These are phyloP conservation scores for Sergeia podlipaevii DNA, from an alignment of 208 protist species.

Conservation along the genomic window DNA sequence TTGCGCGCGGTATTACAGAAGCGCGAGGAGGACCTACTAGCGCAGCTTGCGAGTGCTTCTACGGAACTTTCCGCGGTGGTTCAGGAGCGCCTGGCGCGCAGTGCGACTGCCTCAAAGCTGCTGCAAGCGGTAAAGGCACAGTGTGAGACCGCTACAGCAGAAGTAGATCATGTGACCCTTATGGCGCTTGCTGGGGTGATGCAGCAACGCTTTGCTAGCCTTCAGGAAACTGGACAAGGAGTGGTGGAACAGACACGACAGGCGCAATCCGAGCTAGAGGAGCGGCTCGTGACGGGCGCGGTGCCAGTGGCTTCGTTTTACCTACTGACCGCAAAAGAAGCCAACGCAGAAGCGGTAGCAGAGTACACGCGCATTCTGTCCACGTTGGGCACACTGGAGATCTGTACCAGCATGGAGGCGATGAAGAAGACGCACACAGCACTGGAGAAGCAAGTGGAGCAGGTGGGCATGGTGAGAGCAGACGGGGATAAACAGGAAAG, in stretches of 20 bases:
- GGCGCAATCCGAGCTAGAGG: no score
- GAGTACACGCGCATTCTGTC: constrained; percentile 22
- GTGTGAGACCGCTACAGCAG: constrained; percentile 5
- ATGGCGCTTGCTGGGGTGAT: no score
- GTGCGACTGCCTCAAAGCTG: neutral
- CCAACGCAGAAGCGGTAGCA: constrained; percentile 13
- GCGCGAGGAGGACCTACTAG: constrained; percentile 34
- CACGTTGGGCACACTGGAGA: constrained; percentile 19
- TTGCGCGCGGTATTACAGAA: constrained; percentile 32
- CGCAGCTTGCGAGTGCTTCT: constrained; percentile 1
- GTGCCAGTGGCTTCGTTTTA: constrained; percentile 24
- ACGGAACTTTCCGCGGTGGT: neutral
- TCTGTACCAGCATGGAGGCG: no score
- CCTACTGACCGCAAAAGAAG: constrained; percentile 18
- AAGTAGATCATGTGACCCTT: constrained; percentile 7
- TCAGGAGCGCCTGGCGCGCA: neutral
- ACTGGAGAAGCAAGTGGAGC: neutral
- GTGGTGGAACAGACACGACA: constrained; percentile 5
- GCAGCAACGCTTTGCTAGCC: no score
- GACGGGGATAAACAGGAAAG: neutral
- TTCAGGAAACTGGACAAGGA: neutral
- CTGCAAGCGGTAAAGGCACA: constrained; percentile 8
- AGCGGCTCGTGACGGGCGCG: no score
- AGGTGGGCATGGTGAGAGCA: no score
- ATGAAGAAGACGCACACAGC: no score